A percentile compares a stretch with the other conserved stretches of the same genome.
These are phyloP conservation scores for Daedaleopsis sinensis DNA, from an alignment of 768 basidiomycete species.

Conservation along the genomic window DNA sequence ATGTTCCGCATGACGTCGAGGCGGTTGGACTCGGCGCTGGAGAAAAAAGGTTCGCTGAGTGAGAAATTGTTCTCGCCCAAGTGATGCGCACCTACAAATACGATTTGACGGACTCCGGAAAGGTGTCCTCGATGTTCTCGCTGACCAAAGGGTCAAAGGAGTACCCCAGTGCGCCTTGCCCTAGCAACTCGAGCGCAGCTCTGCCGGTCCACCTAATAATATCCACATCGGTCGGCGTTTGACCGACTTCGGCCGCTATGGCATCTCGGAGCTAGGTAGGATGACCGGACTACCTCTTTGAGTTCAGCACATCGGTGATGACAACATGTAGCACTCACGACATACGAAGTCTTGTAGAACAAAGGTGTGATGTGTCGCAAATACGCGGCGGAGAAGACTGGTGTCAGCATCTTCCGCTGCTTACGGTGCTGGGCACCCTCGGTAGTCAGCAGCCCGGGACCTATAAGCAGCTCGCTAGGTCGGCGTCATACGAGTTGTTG, in stretches of 20 bases:
- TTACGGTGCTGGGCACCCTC: slow-evolving; percentile 18
- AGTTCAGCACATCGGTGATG: neutral
- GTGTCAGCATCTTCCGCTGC: slow-evolving; percentile 31
- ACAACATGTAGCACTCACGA: neutral
- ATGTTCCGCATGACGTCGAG: slow-evolving; percentile 9
- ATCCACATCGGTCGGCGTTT: slow-evolving; percentile 13
- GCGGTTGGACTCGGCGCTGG: neutral
- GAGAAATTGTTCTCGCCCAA: neutral
- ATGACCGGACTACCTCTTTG: neutral
- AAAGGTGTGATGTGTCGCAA: slow-evolving; percentile 15
- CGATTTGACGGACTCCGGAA: slow-evolving; percentile 14
- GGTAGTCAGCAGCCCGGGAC: slow-evolving; percentile 45
- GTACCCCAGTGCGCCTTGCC: slow-evolving; percentile 46
- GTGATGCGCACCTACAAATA: slow-evolving; percentile 16
- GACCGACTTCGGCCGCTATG: neutral
- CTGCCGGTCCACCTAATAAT: slow-evolving; percentile 25
- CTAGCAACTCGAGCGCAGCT: slow-evolving; percentile 38
- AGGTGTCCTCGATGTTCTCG: slow-evolving; percentile 27
- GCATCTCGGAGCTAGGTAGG: slow-evolving; percentile 8
- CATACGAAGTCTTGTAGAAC: slow-evolving; percentile 8
- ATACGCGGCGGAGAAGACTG: slow-evolving; percentile 19
- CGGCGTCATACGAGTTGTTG: too few species aligned
- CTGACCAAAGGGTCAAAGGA: slow-evolving; percentile 36
- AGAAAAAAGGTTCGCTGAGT: too few species aligned
- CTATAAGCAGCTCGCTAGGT: slow-evolving; percentile 42